Conservation (phyloP, 2,329 filamentous ascomycete genomes). For the Podosphaera fusca region DNA sequence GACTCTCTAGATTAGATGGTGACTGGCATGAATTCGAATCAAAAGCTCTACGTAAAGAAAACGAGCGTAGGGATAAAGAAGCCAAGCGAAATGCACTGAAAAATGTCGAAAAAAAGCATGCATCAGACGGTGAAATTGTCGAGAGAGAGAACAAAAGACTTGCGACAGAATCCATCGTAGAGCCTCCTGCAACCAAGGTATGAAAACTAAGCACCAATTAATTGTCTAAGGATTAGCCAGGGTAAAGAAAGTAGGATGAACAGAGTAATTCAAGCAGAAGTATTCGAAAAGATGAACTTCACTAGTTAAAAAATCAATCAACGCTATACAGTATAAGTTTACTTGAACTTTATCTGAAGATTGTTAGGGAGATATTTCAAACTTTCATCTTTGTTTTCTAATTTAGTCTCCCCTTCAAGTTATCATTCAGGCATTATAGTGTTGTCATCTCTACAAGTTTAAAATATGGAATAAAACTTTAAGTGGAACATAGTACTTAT, state of each 20-base stretch:
- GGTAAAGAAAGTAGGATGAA: neutral
- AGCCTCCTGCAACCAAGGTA: neutral
- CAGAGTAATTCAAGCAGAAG: neutral
- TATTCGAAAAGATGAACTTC: neutral
- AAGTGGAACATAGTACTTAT: too few species aligned
- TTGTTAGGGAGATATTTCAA: too few species aligned
- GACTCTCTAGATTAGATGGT: slow-evolving; percentile 58
- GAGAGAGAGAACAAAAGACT: neutral
- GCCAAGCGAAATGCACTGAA: slow-evolving; percentile 8
- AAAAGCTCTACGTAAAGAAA: slow-evolving; percentile 79
- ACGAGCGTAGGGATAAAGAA: slow-evolving; percentile 37
- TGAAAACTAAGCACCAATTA: too few species aligned
- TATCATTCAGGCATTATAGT: too few species aligned
- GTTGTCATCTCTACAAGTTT: too few species aligned
- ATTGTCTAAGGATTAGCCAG: too few species aligned
- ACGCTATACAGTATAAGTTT: too few species aligned
- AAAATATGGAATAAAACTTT: too few species aligned
- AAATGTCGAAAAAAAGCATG: slow-evolving; percentile 1
- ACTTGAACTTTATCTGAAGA: too few species aligned
- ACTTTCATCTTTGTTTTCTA: too few species aligned
- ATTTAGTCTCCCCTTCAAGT: too few species aligned
- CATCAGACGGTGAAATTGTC: neutral
- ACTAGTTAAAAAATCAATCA: neutral
- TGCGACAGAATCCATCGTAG: neutral
- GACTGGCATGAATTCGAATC: slow-evolving; percentile 99